Percentiles rank a stretch among this genome's conserved stretches.
Conservation (phyloP, 2,329 filamentous ascomycete species). For the Diaporthe batatas region DNA sequence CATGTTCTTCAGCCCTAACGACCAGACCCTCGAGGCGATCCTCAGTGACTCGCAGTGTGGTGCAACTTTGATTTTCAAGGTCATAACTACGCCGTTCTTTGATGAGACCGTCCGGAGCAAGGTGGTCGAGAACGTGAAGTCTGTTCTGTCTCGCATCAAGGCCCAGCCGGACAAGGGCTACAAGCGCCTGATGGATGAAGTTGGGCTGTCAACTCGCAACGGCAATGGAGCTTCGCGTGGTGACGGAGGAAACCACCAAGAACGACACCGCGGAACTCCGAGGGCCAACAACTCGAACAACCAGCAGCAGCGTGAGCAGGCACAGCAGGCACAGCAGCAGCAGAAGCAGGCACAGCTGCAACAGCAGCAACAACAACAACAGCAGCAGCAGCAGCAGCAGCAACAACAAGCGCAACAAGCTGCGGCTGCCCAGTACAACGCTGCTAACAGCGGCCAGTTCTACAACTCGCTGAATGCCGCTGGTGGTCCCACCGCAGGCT, state of each 20-base stretch:
- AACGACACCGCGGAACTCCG: conserved; percentile 69
- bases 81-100: conserved; percentile 96
- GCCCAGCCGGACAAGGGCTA: conserved; percentile 95
- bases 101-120: conserved; percentile 90
- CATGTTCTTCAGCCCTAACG: conserved; percentile 90
- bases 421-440: conserved; percentile 52
- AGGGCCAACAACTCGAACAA: conserved; percentile 64
- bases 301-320: conserved; percentile 53
- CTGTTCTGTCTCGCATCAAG: conserved; percentile 89
- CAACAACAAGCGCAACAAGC: conserved; percentile 44
- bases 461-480: conserved; percentile 64
- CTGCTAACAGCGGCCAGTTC: conserved; percentile 62
- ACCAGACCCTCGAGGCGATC: conserved; percentile 90
- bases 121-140: conserved; percentile 92
- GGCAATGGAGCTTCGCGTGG: conserved; percentile 58
- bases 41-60: conserved; percentile 92
- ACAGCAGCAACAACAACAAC: conserved; percentile 41
- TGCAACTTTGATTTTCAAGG: conserved; percentile 97
- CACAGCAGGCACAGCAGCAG: conserved; percentile 51
- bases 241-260: conserved; percentile 60
- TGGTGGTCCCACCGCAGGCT: conserved; percentile 53
- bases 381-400: conserved; percentile 43
- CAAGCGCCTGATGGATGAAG: conserved; percentile 98
- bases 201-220: conserved; percentile 82
- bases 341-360: conserved; percentile 45